phyloP scores from a whole-genome alignment of 2,329 filamentous ascomycete genomes.

The Neocucurbitaria cava region DNA sequence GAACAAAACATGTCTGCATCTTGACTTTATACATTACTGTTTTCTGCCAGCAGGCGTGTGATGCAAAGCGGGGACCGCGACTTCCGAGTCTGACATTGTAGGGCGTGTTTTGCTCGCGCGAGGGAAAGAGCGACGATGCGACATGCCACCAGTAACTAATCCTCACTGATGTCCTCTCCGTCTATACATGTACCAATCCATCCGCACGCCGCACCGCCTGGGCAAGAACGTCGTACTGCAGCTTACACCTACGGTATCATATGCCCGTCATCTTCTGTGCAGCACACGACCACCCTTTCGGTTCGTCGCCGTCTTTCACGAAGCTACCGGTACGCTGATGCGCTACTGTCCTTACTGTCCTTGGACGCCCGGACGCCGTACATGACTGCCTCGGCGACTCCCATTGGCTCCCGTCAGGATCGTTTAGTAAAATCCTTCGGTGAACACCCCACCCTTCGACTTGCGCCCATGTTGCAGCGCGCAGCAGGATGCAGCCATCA shows the following conservation, averaged over 20 bases:
- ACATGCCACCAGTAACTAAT: too few relatives aligned
- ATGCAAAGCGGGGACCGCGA: background rate
- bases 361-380: too few relatives aligned
- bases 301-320: constrained; percentile 11
- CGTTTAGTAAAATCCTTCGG: constrained; percentile 1
- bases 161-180: background rate
- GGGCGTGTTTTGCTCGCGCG: constrained; percentile 4
- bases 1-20: background rate
- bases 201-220: too few relatives aligned
- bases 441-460: constrained; percentile 15
- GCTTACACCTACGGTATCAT: too few relatives aligned
- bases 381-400: constrained; percentile 17
- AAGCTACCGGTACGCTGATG: constrained; percentile 9
- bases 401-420: constrained; percentile 17
- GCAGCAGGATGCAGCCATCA: background rate
- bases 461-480: background rate
- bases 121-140: background rate
- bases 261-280: constrained; percentile 1
- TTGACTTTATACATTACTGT: background rate
- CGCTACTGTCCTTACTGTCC: constrained; percentile 1
- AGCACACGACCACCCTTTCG: constrained; percentile 14
- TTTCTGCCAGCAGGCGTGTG: background rate
- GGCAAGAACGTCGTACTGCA: background rate
- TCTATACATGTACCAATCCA: background rate
- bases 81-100: constrained; percentile 7